Evolutionary conservation across 2,329 filamentous ascomycete genomes (phyloP), one percentile per base, ranked within the genome.

Genomic region (Paramyrothecium sp.): DNA sequence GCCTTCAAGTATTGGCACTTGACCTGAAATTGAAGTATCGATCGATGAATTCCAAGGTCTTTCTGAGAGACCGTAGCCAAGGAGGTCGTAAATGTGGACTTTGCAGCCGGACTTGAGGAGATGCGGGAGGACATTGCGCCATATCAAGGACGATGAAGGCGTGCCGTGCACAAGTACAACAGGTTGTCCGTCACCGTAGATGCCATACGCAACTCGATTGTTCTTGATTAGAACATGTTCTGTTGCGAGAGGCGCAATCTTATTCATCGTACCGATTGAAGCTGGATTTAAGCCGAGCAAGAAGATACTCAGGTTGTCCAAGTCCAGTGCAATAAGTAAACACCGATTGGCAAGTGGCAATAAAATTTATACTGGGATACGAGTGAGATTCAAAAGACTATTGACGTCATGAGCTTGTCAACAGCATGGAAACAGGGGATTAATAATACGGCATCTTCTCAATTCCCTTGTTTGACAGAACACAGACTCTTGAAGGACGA

Each of bases 91-190:
- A 20, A 70, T 38, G 10, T 70, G 62, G 2, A 65, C 65, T 49
- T 66, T 66, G 38, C 60, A 70, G 11, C 63, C 68, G 1, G 59
- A 46, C 3, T 54, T n/a, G 0, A 62, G 57, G 2, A 72, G 61
- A 1, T 53, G 52, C 0, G 69, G 68, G 12, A 66, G 21, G 3
- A 72, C 54, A n/a, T 66, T 65, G n/a, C 68, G 63, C 69, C 67
- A 73, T 3, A 73, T 72, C 1, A 72, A 65, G 2, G 70, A 73
- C 1, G 70, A 71, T 2, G 70, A 72, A 0, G 70, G 70, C 0
- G 70, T 73, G 49, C 70, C 70, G 44, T 73, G 71, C 17, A 72
- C 55, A 34, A 73, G 61, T 20, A 73, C 63, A 10, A 71, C 56
- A 7, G 67, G 69, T 1, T 62, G 55, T 10, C 66, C 66, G 0